Conservation (phyloP, 1,139 yeast genomes). For the Kodamaea sp. region DNA sequence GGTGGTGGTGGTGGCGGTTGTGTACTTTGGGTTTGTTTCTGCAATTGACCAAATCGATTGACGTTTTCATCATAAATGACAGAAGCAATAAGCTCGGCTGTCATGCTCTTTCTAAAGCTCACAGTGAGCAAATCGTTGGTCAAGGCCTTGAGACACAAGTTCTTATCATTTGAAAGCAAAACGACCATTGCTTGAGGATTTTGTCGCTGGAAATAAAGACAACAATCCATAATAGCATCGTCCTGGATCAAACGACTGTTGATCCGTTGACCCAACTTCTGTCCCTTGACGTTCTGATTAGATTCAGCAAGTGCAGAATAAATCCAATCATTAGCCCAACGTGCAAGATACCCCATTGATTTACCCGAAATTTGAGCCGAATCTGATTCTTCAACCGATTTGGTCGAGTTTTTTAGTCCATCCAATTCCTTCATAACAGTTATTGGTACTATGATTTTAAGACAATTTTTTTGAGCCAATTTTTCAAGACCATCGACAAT, state of each 20-base stretch:
- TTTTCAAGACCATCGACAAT: slow-evolving; percentile 49
- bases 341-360: slow-evolving; percentile 56
- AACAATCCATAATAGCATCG: slow-evolving; percentile 84
- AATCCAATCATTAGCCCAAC: slow-evolving; percentile 80
- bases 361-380: slow-evolving; percentile 16
- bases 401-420: slow-evolving; percentile 56
- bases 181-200: slow-evolving; percentile 49
- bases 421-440: slow-evolving; percentile 75
- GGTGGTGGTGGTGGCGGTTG: not conserved
- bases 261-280: slow-evolving; percentile 52
- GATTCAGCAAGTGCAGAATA: slow-evolving; percentile 54
- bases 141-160: slow-evolving; percentile 74
- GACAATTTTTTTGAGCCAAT: slow-evolving; percentile 38
- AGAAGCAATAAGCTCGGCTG: slow-evolving; percentile 55
- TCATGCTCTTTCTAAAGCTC: slow-evolving; percentile 57
- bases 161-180: slow-evolving; percentile 75
- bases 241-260: slow-evolving; percentile 51
- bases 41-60: slow-evolving; percentile 16
- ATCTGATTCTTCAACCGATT: slow-evolving; percentile 11
- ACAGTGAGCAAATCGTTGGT: slow-evolving; percentile 66
- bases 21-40: not conserved
- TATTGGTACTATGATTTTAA: slow-evolving; percentile 61
- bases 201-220: slow-evolving; percentile 54
- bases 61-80: slow-evolving; percentile 44
- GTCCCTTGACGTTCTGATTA: slow-evolving; percentile 58